Conservation (phyloP, 306 rosid genomes). For the Aeschynomene evenia region DNA sequence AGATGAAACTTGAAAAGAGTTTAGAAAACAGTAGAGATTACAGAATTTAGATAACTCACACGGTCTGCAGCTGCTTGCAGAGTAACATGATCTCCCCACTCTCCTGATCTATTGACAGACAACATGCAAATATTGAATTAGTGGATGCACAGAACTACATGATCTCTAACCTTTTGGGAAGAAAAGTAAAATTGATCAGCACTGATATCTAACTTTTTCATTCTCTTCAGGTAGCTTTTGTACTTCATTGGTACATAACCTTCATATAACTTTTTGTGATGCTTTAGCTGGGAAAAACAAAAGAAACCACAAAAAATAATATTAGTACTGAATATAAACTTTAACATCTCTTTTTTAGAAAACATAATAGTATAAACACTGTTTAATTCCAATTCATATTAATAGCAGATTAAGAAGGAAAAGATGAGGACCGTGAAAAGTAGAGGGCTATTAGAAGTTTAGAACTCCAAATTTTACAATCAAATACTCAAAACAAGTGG, state of each 20-base stretch:
- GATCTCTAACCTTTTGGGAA: slow-evolving; percentile 29
- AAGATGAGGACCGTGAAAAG: background rate
- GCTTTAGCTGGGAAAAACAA: slow-evolving; percentile 67
- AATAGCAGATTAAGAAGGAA: background rate
- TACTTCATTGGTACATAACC: slow-evolving; percentile 88
- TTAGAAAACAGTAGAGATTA: slow-evolving; percentile 3
- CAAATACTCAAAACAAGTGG: background rate
- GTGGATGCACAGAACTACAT: slow-evolving; percentile 27
- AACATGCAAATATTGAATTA: slow-evolving; percentile 35
- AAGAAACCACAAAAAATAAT: background rate
- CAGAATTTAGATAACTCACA: slow-evolving; percentile 48
- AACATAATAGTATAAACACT: slow-evolving; percentile 1
- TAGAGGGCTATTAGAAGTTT: background rate
- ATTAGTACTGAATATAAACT: slow-evolving; percentile 12
- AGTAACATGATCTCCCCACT: slow-evolving; percentile 99
- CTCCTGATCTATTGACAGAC: slow-evolving; percentile 72
- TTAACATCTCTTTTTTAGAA: background rate
- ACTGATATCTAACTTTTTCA: slow-evolving; percentile 83
- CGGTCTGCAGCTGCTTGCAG: slow-evolving; percentile 96
- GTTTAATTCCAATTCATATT: background rate
- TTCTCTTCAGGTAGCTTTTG: slow-evolving; percentile 72
- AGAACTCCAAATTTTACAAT: background rate
- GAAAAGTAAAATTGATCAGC: slow-evolving; percentile 35
- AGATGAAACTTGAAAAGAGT: background rate
- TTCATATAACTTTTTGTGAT: slow-evolving; percentile 72